Evolutionary conservation across 495 filamentous ascomycete species (phyloP).

Genomic region (Jackrogersella minutella): DNA sequence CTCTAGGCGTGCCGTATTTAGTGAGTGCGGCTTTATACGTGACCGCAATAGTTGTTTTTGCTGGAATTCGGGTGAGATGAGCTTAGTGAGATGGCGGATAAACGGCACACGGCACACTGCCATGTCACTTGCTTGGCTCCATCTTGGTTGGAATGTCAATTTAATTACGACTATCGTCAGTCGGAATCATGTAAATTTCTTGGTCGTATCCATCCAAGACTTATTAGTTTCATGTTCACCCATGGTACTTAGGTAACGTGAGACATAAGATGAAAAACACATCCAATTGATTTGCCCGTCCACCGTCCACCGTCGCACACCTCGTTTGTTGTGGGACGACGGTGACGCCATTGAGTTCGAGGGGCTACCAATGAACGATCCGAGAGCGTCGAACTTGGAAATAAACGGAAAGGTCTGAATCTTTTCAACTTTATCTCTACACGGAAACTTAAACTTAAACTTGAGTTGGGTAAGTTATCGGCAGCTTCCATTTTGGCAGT

Average conservation of each 20-base stretch:
- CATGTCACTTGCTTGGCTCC: neutral
- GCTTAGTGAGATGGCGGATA: neutral
- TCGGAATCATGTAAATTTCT: neutral
- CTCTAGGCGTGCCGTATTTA: slow-evolving; percentile 28
- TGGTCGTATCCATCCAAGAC: slow-evolving; percentile 4
- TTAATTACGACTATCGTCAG: no score
- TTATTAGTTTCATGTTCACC: slow-evolving; percentile 4
- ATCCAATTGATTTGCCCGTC: slow-evolving; percentile 1
- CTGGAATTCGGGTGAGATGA: slow-evolving; percentile 31
- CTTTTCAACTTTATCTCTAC: slow-evolving; percentile 5
- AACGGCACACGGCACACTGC: neutral
- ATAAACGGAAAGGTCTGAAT: slow-evolving; percentile 19
- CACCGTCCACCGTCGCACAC: no score
- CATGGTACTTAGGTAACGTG: no score
- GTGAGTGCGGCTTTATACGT: slow-evolving; percentile 49
- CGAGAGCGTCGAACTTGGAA: slow-evolving; percentile 3
- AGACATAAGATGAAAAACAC: slow-evolving; percentile 9
- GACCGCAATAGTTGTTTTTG: slow-evolving; percentile 39
- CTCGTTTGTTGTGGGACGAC: slow-evolving; percentile 17
- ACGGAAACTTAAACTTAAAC: no score
- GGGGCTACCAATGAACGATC: slow-evolving; percentile 5
- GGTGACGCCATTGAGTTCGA: slow-evolving; percentile 32
- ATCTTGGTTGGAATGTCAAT: no score
- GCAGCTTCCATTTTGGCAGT: slow-evolving; percentile 6
- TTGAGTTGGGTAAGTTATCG: slow-evolving; percentile 5